Evolutionary conservation across 1,284 basidiomycete species (phyloP), one percentile per base, ranked within the genome.

Genomic region (Stereum hirsutum): DNA sequence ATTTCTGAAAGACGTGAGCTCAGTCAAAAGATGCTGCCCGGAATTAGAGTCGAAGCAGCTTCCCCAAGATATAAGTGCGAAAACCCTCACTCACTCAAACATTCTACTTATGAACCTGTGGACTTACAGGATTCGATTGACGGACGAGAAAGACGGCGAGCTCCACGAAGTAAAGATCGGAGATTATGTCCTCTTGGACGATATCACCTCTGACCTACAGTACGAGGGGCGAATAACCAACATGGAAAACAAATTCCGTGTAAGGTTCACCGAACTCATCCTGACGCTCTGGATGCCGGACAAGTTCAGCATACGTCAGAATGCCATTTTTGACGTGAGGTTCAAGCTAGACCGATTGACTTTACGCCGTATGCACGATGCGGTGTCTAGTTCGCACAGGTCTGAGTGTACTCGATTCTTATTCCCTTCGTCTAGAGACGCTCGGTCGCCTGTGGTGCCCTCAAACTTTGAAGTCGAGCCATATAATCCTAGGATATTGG

Each of bases 351-450:
- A 72, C 46, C 68, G 72, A 2, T 57, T 72, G 20, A 62, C 69
- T 0, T 57, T 67, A n/a, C 66, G 72, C 21, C 61, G 74, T 32
- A 72, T 73, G 68, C 72, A 77, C 46, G 63, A 70, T 21, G 71
- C 70, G 1, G 41, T 77, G 8, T 54, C 51, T 7, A 61, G 61
- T 19, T 45, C 49, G 7, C 63, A 61, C 48, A 54, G 57, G 3
- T 21, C n/a, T n/a, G 61, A 27, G 17, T 36, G 61, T 1, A 44
- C 55, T 23, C 58, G 72, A n/a, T 42, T 75, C 6, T 52, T 75
- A n/a, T 74, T 75, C 54, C 72, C 72, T 0, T 54, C 49, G 6
- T 43, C 46, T n/a, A 44, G 43, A 19, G 63, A 69, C 50, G 43
- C 66, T 27, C 34, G 38, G 27, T 48, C 48, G 34, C 11, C 4